Evolutionary conservation across 176 grass and related monocot species (phyloP).

Genomic region (Themeda triandra): DNA sequence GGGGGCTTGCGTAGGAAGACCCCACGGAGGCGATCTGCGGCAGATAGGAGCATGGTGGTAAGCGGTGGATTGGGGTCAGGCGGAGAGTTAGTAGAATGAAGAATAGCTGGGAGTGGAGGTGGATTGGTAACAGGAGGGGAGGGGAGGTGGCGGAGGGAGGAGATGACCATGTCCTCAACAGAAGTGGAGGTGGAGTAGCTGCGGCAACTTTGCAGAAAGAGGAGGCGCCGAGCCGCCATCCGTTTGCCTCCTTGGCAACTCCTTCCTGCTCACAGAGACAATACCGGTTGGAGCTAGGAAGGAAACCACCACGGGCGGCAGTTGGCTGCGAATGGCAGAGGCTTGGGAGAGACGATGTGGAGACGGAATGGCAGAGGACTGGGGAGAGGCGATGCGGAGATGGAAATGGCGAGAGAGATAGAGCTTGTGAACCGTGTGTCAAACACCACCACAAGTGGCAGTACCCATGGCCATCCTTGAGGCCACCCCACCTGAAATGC

Average conservation of each 20-base stretch:
- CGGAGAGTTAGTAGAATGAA: neutral
- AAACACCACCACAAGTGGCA: neutral
- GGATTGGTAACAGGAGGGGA: neutral
- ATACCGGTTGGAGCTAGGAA: neutral
- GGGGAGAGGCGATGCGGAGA: neutral
- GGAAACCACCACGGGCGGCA: neutral
- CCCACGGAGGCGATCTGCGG: conserved; percentile 62
- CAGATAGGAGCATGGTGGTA: conserved; percentile 38
- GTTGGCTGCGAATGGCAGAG: neutral
- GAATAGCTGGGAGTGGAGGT: neutral
- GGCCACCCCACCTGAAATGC: neutral
- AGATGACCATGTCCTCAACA: conserved; percentile 54
- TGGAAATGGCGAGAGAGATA: neutral
- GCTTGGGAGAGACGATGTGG: neutral
- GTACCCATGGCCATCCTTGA: neutral
- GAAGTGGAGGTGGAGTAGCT: conserved; percentile 22
- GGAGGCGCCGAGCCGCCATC: conserved; percentile 9
- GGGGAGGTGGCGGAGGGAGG: conserved; percentile 57
- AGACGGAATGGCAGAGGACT: neutral
- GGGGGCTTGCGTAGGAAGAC: conserved; percentile 71
- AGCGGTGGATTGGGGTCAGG: neutral
- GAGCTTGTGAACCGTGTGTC: neutral
- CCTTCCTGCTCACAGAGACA: neutral
- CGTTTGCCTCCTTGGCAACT: neutral
- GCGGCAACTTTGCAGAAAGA: conserved; percentile 8